A percentile compares a stretch with the other conserved stretches of the same genome.
These are phyloP conservation scores for Parmales sp. DNA, from an alignment of 108 stramenopile species.

Conservation along the genomic window DNA sequence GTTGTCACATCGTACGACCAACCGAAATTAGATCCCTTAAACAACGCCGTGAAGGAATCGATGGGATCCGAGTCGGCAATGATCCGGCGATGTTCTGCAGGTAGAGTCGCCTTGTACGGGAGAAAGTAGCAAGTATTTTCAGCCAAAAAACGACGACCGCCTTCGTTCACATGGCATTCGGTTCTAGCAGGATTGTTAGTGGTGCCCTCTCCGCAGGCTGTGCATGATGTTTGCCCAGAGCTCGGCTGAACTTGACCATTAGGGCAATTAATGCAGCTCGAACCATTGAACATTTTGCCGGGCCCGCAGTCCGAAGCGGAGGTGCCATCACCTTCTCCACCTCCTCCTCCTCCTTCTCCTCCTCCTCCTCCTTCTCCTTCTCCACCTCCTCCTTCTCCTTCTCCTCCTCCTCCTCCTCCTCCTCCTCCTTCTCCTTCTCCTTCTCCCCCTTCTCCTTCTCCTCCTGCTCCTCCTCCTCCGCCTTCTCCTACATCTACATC, in stretches of 20 bases:
- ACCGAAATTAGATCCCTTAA: not conserved
- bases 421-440: not conserved
- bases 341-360: not conserved
- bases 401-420: not conserved
- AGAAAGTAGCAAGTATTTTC: not conserved
- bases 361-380: not conserved
- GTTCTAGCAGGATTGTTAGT: too few species aligned
- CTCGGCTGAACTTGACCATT: not conserved
- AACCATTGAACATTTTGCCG: not conserved
- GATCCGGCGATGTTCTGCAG: not conserved
- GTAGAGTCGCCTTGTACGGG: not conserved
- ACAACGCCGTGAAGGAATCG: not conserved
- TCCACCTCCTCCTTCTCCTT: not conserved
- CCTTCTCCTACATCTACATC: not conserved
- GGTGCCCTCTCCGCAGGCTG: not conserved
- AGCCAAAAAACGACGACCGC: not conserved
- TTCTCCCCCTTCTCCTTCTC: not conserved
- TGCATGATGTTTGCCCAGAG: not conserved
- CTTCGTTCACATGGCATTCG: too few species aligned
- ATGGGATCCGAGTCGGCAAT: not conserved
- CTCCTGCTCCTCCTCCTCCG: not conserved
- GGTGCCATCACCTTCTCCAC: not conserved
- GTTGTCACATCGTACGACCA: not conserved
- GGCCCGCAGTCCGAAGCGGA: not conserved
- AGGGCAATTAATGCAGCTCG: not conserved